A percentile compares a stretch with the other conserved stretches of the same genome.
Evolutionary conservation across 495 filamentous ascomycete genomes (phyloP).

Genomic region (Viridothelium virens): DNA sequence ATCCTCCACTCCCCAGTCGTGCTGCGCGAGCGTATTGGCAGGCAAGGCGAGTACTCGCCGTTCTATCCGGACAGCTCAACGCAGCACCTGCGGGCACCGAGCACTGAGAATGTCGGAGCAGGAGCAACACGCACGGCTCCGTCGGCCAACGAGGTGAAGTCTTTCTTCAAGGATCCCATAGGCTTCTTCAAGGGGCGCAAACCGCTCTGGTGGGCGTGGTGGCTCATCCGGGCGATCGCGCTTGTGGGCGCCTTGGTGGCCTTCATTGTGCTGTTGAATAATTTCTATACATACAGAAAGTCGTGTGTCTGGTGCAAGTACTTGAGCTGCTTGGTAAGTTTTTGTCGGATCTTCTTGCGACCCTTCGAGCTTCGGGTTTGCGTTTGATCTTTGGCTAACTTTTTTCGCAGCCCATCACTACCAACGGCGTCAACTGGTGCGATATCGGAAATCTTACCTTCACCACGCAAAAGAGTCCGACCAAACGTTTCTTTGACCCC

Average conservation of each 20-base stretch:
- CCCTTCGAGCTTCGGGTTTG: background rate
- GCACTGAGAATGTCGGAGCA: constrained; percentile 24
- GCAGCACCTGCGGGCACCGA: constrained; percentile 26
- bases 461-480: constrained; percentile 2
- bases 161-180: constrained; percentile 60
- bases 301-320: constrained; percentile 88
- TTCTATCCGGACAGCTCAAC: constrained; percentile 42
- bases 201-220: constrained; percentile 95
- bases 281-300: constrained; percentile 74
- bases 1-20: constrained; percentile 78
- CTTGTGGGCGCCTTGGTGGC: constrained; percentile 68
- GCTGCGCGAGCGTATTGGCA: constrained; percentile 65
- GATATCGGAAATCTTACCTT: constrained; percentile 26
- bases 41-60: constrained; percentile 46
- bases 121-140: background rate
- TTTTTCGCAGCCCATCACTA: constrained; percentile 19
- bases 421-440: constrained; percentile 26
- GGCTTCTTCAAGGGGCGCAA: constrained; percentile 88
- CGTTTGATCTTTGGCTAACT: constrained; percentile 9
- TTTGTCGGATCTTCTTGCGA: constrained; percentile 4
- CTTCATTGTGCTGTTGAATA: constrained; percentile 75
- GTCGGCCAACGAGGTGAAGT: constrained; percentile 33
- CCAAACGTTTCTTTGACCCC: constrained; percentile 5
- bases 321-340: constrained; percentile 80
- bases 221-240: constrained; percentile 76